phyloP scores from a whole-genome alignment of 148 eudicot species.

The Nepenthes mirabilis region DNA sequence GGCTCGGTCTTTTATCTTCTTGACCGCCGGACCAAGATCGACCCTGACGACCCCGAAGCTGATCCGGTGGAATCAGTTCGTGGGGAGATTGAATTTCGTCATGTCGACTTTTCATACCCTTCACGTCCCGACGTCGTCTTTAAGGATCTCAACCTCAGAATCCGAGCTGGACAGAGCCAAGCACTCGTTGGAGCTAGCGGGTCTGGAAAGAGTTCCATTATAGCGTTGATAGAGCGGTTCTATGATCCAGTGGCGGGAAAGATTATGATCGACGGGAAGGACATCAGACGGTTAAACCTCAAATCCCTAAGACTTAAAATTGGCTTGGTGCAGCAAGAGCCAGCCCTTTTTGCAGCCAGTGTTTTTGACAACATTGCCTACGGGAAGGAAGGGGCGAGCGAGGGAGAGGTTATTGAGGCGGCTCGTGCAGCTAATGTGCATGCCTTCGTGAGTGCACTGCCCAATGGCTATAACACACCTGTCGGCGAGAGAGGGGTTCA shows the following conservation, averaged over 20 bases:
- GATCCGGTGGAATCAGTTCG: conserved; percentile 68
- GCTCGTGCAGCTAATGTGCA: conserved; percentile 90
- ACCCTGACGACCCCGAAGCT: conserved; percentile 81
- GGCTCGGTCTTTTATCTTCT: conserved; percentile 80
- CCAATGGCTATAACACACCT: conserved; percentile 84
- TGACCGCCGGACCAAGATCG: conserved; percentile 73
- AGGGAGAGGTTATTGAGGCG: conserved; percentile 83
- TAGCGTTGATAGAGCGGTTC: conserved; percentile 77
- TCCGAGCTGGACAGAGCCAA: conserved; percentile 94
- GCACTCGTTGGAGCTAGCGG: conserved; percentile 98
- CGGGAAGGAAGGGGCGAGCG: conserved; percentile 89
- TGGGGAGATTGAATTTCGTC: conserved; percentile 90
- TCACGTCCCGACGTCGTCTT: conserved; percentile 85
- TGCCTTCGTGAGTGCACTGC: conserved; percentile 72
- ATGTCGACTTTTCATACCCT: conserved; percentile 86
- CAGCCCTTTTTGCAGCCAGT: conserved; percentile 81
- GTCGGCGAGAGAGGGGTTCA: conserved; percentile 96
- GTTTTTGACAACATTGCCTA: conserved; percentile 91
- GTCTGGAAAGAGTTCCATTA: conserved; percentile 88
- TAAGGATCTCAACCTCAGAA: conserved; percentile 75
- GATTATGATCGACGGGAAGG: conserved; percentile 95
- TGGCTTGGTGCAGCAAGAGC: conserved; percentile 91
- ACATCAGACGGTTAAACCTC: conserved; percentile 60
- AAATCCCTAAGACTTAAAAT: conserved; percentile 67
- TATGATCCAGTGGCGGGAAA: conserved; percentile 76